Evolutionary conservation across 164 flowering plant species (phyloP).

Genomic region (Macadamia tetraphylla): DNA sequence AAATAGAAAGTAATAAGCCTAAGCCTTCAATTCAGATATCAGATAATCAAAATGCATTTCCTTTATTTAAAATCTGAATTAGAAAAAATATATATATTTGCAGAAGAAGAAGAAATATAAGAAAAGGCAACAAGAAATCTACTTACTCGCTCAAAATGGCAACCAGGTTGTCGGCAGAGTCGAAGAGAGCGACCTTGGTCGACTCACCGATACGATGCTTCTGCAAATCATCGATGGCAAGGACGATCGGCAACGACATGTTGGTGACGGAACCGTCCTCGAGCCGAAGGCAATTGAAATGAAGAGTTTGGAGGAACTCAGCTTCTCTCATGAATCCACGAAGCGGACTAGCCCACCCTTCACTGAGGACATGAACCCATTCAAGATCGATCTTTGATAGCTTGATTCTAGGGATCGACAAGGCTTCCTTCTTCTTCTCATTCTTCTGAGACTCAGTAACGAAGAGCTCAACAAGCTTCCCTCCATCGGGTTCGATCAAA

Average conservation of each 20-base stretch:
- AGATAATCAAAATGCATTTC: not conserved
- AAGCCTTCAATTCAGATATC: not conserved
- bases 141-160: constrained; percentile 78
- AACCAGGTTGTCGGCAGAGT: constrained; percentile 38
- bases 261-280: constrained; percentile 77
- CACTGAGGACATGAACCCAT: constrained; percentile 81
- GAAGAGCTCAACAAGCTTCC: constrained; percentile 63
- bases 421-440: constrained; percentile 46
- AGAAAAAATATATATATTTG: not conserved
- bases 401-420: constrained; percentile 43
- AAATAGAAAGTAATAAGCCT: not conserved
- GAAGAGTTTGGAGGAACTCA: constrained; percentile 99
- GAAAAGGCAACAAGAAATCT: not conserved
- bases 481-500: constrained; percentile 94
- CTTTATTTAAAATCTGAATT: not conserved
- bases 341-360: constrained; percentile 50
- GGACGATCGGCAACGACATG: constrained; percentile 97
- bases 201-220: constrained; percentile 59
- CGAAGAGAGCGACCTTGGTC: constrained; percentile 63
- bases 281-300: constrained; percentile 76
- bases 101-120: not conserved
- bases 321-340: constrained; percentile 85
- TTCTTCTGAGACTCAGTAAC: constrained; percentile 43
- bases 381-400: constrained; percentile 66
- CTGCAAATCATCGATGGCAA: constrained; percentile 72